Conservation (phyloP, 108 stramenopile genomes). For the Pseudonitzschia pungens region DNA sequence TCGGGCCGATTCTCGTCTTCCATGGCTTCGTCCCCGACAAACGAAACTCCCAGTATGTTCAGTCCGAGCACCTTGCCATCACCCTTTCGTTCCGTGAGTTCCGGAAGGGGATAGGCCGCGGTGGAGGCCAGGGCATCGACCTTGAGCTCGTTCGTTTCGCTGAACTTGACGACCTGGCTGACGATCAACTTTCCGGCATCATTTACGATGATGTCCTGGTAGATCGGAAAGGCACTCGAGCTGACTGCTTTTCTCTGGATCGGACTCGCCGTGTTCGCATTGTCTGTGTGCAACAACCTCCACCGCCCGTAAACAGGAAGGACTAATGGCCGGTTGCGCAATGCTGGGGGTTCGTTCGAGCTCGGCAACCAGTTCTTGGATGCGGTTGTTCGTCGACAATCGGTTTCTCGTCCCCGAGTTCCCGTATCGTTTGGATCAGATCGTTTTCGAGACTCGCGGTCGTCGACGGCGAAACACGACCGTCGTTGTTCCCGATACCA, state of each 20-base stretch:
- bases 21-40: constrained; percentile 73
- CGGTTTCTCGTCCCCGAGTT: constrained; percentile 37
- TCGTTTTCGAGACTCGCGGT: constrained; percentile 31
- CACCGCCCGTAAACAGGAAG: constrained; percentile 74
- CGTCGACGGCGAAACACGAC: background rate
- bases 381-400: constrained; percentile 63
- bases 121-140: constrained; percentile 84
- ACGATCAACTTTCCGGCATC: constrained; percentile 57
- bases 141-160: constrained; percentile 48
- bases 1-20: constrained; percentile 69
- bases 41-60: constrained; percentile 75
- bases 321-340: constrained; percentile 68
- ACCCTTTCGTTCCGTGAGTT: constrained; percentile 68
- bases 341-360: constrained; percentile 51
- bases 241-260: constrained; percentile 87
- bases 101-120: constrained; percentile 73
- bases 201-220: constrained; percentile 72
- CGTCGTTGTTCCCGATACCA: background rate
- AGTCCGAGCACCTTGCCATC: constrained; percentile 75
- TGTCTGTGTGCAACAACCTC: constrained; percentile 76
- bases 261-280: constrained; percentile 79
- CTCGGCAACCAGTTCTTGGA: constrained; percentile 48
- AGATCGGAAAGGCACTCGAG: constrained; percentile 74
- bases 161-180: constrained; percentile 82
- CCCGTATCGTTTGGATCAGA: constrained; percentile 31